phyloP scores from a whole-genome alignment of 2,329 filamentous ascomycete species.

The Zymoseptoria passerinii region DNA sequence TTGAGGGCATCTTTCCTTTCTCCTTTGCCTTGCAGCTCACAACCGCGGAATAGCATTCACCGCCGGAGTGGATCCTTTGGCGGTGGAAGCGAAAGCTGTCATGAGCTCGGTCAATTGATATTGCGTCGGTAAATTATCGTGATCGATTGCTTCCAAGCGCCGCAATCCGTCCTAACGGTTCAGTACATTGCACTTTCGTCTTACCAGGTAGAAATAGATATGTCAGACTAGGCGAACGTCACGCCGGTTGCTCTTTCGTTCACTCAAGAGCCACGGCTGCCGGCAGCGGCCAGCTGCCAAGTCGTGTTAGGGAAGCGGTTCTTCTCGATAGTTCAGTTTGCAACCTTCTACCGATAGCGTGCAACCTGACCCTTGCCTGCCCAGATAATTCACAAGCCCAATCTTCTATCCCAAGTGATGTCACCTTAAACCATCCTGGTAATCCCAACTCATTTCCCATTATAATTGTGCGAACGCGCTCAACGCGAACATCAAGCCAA shows the following conservation, averaged over 20 bases:
- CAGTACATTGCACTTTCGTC: too few relatives aligned
- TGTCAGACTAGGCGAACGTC: neutral
- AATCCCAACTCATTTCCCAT: neutral
- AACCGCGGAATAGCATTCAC: neutral
- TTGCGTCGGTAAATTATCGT: neutral
- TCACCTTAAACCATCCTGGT: neutral
- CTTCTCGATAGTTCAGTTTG: neutral
- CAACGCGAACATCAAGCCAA: slow-evolving; percentile 64
- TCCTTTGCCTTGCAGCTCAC: neutral
- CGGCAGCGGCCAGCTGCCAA: neutral
- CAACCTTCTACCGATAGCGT: neutral
- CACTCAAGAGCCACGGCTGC: neutral
- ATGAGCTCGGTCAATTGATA: neutral
- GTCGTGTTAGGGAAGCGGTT: neutral
- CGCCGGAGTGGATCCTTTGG: neutral
- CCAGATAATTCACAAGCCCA: neutral
- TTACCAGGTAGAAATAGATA: too few relatives aligned
- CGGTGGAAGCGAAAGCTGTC: neutral
- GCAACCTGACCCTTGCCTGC: neutral
- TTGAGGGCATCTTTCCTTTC: neutral
- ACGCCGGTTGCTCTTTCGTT: neutral
- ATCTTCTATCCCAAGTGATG: neutral
- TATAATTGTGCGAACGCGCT: slow-evolving; percentile 54
- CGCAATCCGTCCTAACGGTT: too few relatives aligned
- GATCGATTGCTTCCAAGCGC: neutral